These are phyloP conservation scores for Croton setiger DNA, from an alignment of 441 rosid genomes.

Conservation along the genomic window DNA sequence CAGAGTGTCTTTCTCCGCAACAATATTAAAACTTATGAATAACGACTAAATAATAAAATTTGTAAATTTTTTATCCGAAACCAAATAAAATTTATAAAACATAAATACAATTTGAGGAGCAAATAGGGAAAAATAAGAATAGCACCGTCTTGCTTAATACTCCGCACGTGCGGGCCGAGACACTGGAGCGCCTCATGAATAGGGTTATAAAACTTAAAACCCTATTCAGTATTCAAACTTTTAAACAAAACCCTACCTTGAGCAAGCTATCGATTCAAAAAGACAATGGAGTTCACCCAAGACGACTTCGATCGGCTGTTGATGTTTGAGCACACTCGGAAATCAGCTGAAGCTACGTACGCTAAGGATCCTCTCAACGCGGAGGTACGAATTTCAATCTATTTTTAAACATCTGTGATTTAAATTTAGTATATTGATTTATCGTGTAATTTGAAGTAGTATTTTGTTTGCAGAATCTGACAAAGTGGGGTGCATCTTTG, in stretches of 20 bases:
- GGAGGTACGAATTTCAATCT: slow-evolving; percentile 39
- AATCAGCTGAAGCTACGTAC: slow-evolving; percentile 60
- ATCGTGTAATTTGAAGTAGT: no score
- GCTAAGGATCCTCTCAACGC: slow-evolving; percentile 59
- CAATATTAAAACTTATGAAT: no score
- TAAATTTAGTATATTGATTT: neutral
- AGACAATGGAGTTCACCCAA: slow-evolving; percentile 54
- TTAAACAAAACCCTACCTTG: neutral
- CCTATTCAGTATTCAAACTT: no score
- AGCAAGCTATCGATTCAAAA: neutral
- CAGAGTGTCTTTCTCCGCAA: no score
- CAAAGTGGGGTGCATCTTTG: slow-evolving; percentile 79
- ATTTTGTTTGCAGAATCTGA: slow-evolving; percentile 51
- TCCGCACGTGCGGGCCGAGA: neutral
- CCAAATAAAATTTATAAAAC: no score
- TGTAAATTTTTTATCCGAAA: no score
- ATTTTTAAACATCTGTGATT: neutral
- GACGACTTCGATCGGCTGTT: slow-evolving; percentile 63
- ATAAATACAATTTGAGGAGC: no score
- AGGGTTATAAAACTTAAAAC: no score
- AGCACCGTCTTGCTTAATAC: no score
- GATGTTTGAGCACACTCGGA: slow-evolving; percentile 71
- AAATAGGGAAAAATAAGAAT: no score
- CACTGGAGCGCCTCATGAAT: no score
- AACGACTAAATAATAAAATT: no score